Evolutionary conservation across 2,329 filamentous ascomycete species (phyloP).

Genomic region (Thermothelomyces thermophilus): DNA sequence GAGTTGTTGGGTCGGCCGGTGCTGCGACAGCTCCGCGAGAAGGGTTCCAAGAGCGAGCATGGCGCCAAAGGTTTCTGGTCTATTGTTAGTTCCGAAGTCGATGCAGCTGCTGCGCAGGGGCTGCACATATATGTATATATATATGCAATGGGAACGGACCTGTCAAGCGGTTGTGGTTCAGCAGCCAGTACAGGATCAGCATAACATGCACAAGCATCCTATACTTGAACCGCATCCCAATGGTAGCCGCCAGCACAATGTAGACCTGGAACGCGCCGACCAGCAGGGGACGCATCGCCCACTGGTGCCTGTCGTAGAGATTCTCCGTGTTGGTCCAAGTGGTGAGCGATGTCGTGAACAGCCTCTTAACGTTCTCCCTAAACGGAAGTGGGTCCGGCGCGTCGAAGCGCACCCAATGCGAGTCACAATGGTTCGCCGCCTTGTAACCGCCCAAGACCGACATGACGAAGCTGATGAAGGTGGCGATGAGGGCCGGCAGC

Average conservation of each 20-base stretch:
- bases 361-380: slow-evolving; percentile 37
- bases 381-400: slow-evolving; percentile 39
- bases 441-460: slow-evolving; percentile 44
- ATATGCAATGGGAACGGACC: slow-evolving; percentile 31
- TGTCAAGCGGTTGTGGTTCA: slow-evolving; percentile 37
- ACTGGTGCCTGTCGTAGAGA: slow-evolving; percentile 49
- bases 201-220: slow-evolving; percentile 39
- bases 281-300: slow-evolving; percentile 45
- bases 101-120: neutral
- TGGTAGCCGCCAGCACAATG: slow-evolving; percentile 39
- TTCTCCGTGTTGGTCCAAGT: slow-evolving; percentile 47
- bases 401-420: slow-evolving; percentile 45
- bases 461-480: slow-evolving; percentile 43
- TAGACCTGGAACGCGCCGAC: slow-evolving; percentile 46
- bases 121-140: too few species aligned
- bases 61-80: slow-evolving; percentile 45
- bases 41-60: slow-evolving; percentile 47
- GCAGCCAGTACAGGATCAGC: slow-evolving; percentile 44
- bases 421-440: slow-evolving; percentile 41
- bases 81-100: slow-evolving; percentile 8
- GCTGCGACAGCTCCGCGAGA: slow-evolving; percentile 44
- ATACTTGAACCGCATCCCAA: slow-evolving; percentile 42
- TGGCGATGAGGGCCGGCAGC: slow-evolving; percentile 45
- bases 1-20: slow-evolving; percentile 39
- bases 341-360: slow-evolving; percentile 39